These are phyloP conservation scores for Rhodosporidiobolus odoratus DNA, from an alignment of 768 basidiomycete genomes.

Conservation along the genomic window DNA sequence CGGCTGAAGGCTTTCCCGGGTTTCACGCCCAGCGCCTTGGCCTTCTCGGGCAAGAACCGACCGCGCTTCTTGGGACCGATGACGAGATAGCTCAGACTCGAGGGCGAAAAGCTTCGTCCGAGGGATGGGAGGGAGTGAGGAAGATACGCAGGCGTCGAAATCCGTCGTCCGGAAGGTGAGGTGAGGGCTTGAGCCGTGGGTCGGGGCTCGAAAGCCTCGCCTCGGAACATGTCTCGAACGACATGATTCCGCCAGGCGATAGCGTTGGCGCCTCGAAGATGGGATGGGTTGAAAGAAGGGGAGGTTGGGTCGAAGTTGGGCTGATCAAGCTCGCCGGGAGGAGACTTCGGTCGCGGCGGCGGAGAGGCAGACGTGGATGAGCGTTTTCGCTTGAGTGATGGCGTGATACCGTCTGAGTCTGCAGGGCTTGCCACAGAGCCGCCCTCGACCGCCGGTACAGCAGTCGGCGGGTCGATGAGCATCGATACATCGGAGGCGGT, in stretches of 20 bases:
- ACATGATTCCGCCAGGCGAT: slow-evolving; percentile 40
- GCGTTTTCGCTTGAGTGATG: slow-evolving; percentile 42
- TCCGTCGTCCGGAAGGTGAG: slow-evolving; percentile 9
- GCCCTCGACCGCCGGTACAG: too few relatives aligned
- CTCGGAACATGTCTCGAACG: slow-evolving; percentile 46
- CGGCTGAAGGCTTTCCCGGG: slow-evolving; percentile 57
- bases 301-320: slow-evolving; percentile 2
- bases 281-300: slow-evolving; percentile 20
- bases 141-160: slow-evolving; percentile 27
- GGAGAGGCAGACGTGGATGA: slow-evolving; percentile 17
- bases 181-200: not conserved
- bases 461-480: not conserved
- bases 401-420: not conserved
- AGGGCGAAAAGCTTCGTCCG: slow-evolving; percentile 6
- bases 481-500: not conserved
- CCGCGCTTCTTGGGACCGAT: slow-evolving; percentile 53
- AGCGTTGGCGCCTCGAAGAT: slow-evolving; percentile 3
- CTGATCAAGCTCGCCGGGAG: not conserved
- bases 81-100: slow-evolving; percentile 47
- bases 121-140: slow-evolving; percentile 23
- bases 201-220: slow-evolving; percentile 11
- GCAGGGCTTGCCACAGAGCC: not conserved
- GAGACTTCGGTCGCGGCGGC: slow-evolving; percentile 23
- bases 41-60: slow-evolving; percentile 68
- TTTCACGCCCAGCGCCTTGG: slow-evolving; percentile 59